Evolutionary conservation across 305 asterid genomes (phyloP), one percentile per base, ranked within the genome.

Genomic region (Salvia sclarea): DNA sequence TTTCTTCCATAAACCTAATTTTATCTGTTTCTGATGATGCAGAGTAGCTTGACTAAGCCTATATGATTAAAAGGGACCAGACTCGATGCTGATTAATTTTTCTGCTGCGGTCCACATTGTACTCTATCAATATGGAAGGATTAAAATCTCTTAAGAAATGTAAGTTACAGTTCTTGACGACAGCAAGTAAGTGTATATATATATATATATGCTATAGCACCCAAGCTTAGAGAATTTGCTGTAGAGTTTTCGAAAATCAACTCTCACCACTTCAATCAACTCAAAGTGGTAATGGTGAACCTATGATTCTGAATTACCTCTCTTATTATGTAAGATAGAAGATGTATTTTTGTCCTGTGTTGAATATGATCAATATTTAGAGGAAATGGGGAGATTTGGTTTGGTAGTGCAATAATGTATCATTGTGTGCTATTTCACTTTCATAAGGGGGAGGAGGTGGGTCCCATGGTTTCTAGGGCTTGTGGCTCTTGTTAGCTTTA

Each of bases 331-430:
- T 33, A 33, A 33, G 10, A 33, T 33, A 10, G 40, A 5, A 33
- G 40, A 33, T 33, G 40, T 47, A 24, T 6, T 2, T 9, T 5
- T 31, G 31, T 55, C 2, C 14, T 68, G 53, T 25, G 58, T 64
- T 48, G 64, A 55, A 57, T 55, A n/a, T n/a, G n/a, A n/a, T n/a
- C n/a, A n/a, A n/a, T n/a, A n/a, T n/a, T n/a, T n/a, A n/a, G n/a
- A n/a, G 64, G 69, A 54, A 30, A 6, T 30, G 35, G 50, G 38
- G 50, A 68, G 53, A 68, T 72, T 47, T 72, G 72, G 50, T 20
- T 45, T 41, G 59, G 59, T 21, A 52, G 64, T 49, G 55, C 59
- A 17, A 28, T 18, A 20, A 22, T 43, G 50, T 31, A 25, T 44
- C 33, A 24, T 17, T 30, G 21, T 44, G 35, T 61, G 70, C 9